Conservation (phyloP, 345 rosid species). For the Rhodamnia rubescens region DNA sequence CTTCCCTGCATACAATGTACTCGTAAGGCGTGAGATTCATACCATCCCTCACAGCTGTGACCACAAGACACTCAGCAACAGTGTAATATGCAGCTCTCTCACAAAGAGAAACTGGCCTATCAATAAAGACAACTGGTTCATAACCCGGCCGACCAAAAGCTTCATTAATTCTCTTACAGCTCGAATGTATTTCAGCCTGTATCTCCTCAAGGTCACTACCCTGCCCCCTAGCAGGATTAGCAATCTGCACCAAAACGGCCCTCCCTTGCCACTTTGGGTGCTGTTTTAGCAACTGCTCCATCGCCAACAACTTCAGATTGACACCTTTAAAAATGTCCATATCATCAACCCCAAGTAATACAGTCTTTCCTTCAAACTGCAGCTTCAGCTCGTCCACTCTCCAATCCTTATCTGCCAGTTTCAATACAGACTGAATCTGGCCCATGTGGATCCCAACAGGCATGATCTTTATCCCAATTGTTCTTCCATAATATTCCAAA, state of each 20-base stretch:
- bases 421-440: constrained; percentile 57
- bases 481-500: constrained; percentile 65
- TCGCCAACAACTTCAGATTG: constrained; percentile 60
- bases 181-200: constrained; percentile 43
- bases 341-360: constrained; percentile 69
- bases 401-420: constrained; percentile 62
- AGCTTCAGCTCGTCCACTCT: constrained; percentile 56
- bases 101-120: constrained; percentile 43
- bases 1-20: constrained; percentile 61
- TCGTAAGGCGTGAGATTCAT: constrained; percentile 75
- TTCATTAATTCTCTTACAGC: constrained; percentile 58
- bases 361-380: constrained; percentile 60
- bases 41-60: constrained; percentile 78
- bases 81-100: constrained; percentile 64
- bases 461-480: constrained; percentile 73
- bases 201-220: constrained; percentile 66
- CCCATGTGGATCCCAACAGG: constrained; percentile 80
- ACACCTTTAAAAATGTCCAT: constrained; percentile 81
- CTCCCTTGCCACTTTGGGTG: constrained; percentile 62
- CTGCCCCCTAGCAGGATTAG: constrained; percentile 61
- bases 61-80: constrained; percentile 60
- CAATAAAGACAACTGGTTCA: constrained; percentile 58
- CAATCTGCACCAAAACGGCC: constrained; percentile 62
- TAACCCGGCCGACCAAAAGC: constrained; percentile 48
- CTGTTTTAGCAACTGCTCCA: constrained; percentile 69